Evolutionary conservation across 345 rosid genomes (phyloP).

Genomic region (Eutrema japonicum): DNA sequence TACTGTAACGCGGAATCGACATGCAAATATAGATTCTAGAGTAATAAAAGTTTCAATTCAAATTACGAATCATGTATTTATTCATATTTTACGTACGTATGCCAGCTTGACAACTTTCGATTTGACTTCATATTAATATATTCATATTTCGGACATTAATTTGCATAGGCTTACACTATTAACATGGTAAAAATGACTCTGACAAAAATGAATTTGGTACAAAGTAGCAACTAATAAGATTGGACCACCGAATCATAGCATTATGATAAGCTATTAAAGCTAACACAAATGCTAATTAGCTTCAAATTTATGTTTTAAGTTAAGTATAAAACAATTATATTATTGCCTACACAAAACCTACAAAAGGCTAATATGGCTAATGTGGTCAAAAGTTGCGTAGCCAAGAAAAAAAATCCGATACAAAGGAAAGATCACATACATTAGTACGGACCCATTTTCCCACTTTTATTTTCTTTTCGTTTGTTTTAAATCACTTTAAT

Average conservation of each 20-base stretch:
- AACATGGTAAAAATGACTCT: too few relatives aligned
- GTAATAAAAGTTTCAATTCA: neutral
- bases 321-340: conserved; percentile 29
- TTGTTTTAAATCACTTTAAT: conserved; percentile 36
- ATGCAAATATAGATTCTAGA: conserved; percentile 18
- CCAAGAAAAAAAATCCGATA: conserved; percentile 29
- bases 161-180: too few relatives aligned
- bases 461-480: conserved; percentile 37
- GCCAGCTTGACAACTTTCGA: conserved; percentile 23
- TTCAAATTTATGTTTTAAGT: conserved; percentile 18
- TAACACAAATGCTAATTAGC: conserved; percentile 31
- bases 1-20: conserved; percentile 7
- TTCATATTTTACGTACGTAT: conserved; percentile 18
- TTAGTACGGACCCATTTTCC: conserved; percentile 32
- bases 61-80: conserved; percentile 5
- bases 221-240: conserved; percentile 26
- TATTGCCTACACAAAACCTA: conserved; percentile 18
- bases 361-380: conserved; percentile 39
- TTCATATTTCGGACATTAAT: too few relatives aligned
- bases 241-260: conserved; percentile 45
- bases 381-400: conserved; percentile 43
- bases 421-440: conserved; percentile 35
- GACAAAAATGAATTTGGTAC: conserved; percentile 17
- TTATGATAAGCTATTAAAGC: conserved; percentile 45
- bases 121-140: conserved; percentile 4